phyloP scores from a whole-genome alignment of 2,329 filamentous ascomycete genomes.

The Microsporum audouinii region DNA sequence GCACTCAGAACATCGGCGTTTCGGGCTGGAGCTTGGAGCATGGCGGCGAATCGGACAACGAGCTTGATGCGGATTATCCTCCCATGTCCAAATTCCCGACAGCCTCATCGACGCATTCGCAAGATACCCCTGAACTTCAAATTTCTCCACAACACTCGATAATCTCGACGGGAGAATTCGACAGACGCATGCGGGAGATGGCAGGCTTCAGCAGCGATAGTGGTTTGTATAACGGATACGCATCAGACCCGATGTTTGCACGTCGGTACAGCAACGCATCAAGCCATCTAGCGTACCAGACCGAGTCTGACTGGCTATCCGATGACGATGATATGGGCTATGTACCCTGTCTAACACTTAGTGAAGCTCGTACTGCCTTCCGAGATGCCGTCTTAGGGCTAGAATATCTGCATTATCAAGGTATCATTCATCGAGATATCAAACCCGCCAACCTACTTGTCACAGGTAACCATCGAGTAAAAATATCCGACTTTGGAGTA shows the following conservation, averaged over 20 bases:
- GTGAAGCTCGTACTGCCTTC: conserved; percentile 72
- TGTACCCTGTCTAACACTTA: conserved; percentile 82
- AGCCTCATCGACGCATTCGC: conserved; percentile 22
- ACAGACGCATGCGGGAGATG: conserved; percentile 22
- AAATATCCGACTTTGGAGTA: conserved; percentile 97
- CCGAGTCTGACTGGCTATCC: conserved; percentile 33
- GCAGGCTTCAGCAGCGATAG: conserved; percentile 53
- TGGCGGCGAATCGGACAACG: conserved; percentile 50
- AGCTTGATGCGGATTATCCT: conserved; percentile 26
- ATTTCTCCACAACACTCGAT: conserved; percentile 44
- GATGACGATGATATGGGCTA: conserved; percentile 77
- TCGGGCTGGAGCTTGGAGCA: conserved; percentile 79
- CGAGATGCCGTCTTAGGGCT: conserved; percentile 85
- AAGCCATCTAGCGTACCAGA: conserved; percentile 42
- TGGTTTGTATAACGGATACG: conserved; percentile 65
- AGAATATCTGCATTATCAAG: conserved; percentile 84
- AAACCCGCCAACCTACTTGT: conserved; percentile 85
- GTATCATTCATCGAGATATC: conserved; percentile 73
- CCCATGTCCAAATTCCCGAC: conserved; percentile 24
- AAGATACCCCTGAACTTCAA: conserved; percentile 46
- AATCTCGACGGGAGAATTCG: conserved; percentile 35
- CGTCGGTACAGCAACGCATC: conserved; percentile 72
- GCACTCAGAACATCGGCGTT: conserved; percentile 41
- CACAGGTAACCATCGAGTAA: conserved; percentile 73
- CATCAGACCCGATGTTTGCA: conserved; percentile 46